Evolutionary conservation across 2,329 filamentous ascomycete species (phyloP).

Genomic region (Tolypocladium ophioglossoides): DNA sequence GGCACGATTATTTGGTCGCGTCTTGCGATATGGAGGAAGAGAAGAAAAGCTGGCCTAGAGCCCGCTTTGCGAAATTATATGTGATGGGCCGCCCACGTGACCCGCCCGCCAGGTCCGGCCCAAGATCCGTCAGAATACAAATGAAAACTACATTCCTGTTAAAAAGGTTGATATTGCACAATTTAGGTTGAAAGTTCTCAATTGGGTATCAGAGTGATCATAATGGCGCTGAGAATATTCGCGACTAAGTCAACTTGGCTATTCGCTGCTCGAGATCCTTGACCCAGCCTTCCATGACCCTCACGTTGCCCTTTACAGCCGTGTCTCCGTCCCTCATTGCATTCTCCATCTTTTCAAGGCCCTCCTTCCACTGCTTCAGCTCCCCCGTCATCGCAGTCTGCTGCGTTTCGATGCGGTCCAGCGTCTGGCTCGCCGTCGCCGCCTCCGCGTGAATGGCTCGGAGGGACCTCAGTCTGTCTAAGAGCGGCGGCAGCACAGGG

Average conservation of each 20-base stretch:
- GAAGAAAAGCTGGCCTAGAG: background rate
- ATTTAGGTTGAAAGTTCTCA: background rate
- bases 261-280: conserved; percentile 75
- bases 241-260: conserved; percentile 37
- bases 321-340: conserved; percentile 60
- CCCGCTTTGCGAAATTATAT: background rate
- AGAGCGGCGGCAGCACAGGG: conserved; percentile 72
- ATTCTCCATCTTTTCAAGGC: conserved; percentile 66
- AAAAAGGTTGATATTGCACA: background rate
- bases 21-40: background rate
- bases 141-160: fast-evolving
- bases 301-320: conserved; percentile 68
- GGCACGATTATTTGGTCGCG: background rate
- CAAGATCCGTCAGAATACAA: no score
- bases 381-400: conserved; percentile 78
- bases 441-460: conserved; percentile 80
- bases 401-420: conserved; percentile 66
- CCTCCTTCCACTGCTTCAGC: conserved; percentile 76
- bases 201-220: conserved; percentile 8
- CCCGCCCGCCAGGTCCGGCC: no score
- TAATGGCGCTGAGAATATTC: background rate
- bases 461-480: conserved; percentile 78
- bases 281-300: conserved; percentile 81
- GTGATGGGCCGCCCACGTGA: background rate
- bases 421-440: conserved; percentile 64